Percentiles rank a stretch among this genome's conserved stretches.
phyloP scores from a whole-genome alignment of 768 basidiomycete genomes.

The Suillus ampliporus region DNA sequence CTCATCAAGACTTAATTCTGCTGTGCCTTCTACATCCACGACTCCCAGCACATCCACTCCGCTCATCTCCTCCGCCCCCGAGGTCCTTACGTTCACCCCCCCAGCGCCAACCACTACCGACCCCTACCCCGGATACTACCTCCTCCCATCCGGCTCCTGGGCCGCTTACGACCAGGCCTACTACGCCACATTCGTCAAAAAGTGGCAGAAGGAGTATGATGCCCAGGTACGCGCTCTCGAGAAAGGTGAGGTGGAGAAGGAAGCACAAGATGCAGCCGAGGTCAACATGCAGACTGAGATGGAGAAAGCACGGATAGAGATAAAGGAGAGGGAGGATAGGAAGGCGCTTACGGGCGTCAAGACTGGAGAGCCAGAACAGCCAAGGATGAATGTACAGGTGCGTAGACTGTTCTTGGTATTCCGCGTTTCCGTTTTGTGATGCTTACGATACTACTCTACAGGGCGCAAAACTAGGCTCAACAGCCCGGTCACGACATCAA shows the following conservation, averaged over 20 bases:
- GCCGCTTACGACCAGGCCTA: constrained; percentile 73
- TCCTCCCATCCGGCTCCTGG: constrained; percentile 81
- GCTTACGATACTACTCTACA: constrained; percentile 29
- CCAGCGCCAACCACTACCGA: constrained; percentile 79
- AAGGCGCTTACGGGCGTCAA: constrained; percentile 76
- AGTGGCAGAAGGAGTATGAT: constrained; percentile 78
- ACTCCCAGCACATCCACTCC: constrained; percentile 13
- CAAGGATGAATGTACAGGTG: constrained; percentile 85
- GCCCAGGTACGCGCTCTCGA: constrained; percentile 74
- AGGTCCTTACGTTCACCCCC: constrained; percentile 66
- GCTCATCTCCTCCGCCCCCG: constrained; percentile 69
- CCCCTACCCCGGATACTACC: constrained; percentile 87
- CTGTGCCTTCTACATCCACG: constrained; percentile 14
- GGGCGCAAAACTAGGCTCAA: constrained; percentile 73
- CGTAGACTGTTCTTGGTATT: constrained; percentile 27
- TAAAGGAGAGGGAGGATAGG: constrained; percentile 75
- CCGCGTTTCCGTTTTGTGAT: not conserved
- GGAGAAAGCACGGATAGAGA: constrained; percentile 76
- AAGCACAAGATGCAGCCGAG: constrained; percentile 51
- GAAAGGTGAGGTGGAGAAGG: constrained; percentile 64
- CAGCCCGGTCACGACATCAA: constrained; percentile 79
- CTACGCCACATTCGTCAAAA: constrained; percentile 69
- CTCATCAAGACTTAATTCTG: constrained; percentile 16
- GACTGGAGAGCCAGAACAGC: constrained; percentile 53
- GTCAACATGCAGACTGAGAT: constrained; percentile 76